These are phyloP conservation scores for Avena insularis DNA, from an alignment of 176 grass and related monocot species.

Conservation along the genomic window DNA sequence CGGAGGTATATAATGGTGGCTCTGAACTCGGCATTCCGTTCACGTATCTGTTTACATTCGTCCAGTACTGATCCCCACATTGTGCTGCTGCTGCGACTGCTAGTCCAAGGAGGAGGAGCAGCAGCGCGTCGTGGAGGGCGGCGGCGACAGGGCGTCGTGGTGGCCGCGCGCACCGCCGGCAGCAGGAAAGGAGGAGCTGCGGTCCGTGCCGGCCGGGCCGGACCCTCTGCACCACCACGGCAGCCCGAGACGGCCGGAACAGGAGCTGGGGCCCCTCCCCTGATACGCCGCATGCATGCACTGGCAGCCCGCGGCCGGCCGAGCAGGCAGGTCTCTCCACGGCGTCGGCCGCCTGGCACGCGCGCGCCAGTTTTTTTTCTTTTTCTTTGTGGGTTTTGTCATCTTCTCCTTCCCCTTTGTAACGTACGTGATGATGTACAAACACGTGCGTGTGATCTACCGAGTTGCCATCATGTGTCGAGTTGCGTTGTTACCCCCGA, in stretches of 20 bases:
- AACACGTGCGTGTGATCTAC: no score
- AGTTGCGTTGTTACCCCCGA: no score
- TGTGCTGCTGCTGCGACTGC: not conserved
- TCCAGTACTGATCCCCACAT: not conserved
- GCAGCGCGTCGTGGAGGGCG: not conserved
- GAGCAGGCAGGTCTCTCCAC: not conserved
- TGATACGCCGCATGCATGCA: not conserved
- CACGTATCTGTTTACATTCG: not conserved
- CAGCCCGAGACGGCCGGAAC: constrained; percentile 44
- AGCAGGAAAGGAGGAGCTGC: constrained; percentile 1
- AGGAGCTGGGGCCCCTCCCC: not conserved
- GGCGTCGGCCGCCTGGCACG: not conserved
- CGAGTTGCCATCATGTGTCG: no score
- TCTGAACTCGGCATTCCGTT: not conserved
- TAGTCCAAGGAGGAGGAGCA: not conserved
- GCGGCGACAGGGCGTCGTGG: not conserved
- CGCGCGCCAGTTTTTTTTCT: not conserved
- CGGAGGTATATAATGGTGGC: not conserved
- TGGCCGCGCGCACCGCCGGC: not conserved
- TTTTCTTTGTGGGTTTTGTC: not conserved
- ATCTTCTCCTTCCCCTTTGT: not conserved
- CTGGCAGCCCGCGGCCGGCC: not conserved
- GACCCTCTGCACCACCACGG: constrained; percentile 60
- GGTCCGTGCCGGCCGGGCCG: constrained; percentile 43
- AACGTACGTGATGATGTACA: no score